Evolutionary conservation across 768 basidiomycete genomes (phyloP).

Genomic region (Amanita exitialis): DNA sequence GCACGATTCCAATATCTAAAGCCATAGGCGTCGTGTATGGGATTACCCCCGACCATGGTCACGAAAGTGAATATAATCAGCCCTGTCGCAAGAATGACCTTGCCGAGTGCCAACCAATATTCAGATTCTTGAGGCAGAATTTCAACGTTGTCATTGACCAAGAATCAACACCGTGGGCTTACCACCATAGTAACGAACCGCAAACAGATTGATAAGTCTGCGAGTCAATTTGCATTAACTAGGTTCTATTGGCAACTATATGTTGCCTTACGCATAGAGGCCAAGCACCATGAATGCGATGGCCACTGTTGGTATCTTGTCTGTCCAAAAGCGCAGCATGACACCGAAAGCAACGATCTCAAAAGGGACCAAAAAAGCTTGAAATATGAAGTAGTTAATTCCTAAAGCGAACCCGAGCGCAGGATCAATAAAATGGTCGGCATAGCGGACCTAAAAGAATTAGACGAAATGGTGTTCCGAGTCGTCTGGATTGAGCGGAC

Average conservation of each 20-base stretch:
- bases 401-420: constrained; percentile 47
- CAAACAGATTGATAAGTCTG: constrained; percentile 36
- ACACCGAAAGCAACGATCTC: constrained; percentile 48
- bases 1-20: constrained; percentile 43
- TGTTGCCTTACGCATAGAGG: constrained; percentile 26
- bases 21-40: constrained; percentile 40
- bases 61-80: constrained; percentile 45
- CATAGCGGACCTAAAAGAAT: constrained; percentile 39
- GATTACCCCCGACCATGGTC: constrained; percentile 54
- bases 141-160: background rate
- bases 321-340: constrained; percentile 43
- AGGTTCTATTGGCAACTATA: background rate
- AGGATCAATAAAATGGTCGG: constrained; percentile 46
- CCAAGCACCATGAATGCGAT: constrained; percentile 35
- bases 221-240: background rate
- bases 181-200: constrained; percentile 42
- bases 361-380: constrained; percentile 32
- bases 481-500: constrained; percentile 8
- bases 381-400: constrained; percentile 48
- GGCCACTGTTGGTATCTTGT: constrained; percentile 34
- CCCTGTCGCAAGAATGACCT: constrained; percentile 36
- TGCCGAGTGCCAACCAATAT: constrained; percentile 45
- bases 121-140: constrained; percentile 30
- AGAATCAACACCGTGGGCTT: background rate
- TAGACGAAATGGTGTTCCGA: background rate